Conservation (phyloP, 495 filamentous ascomycete species). For the Neurospora sublineolata region DNA sequence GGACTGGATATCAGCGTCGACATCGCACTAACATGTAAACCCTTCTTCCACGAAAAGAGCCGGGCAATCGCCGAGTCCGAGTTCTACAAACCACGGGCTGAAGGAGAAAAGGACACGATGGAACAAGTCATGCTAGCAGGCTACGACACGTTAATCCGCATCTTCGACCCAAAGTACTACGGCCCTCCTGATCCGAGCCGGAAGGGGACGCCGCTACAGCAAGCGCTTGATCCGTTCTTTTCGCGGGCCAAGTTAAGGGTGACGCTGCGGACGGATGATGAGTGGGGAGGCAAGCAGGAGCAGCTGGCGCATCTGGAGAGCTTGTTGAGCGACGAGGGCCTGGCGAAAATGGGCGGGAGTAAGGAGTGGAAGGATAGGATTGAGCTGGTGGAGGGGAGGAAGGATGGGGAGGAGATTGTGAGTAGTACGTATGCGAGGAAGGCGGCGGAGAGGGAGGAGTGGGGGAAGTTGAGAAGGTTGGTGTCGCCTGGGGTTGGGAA, state of each 20-base stretch:
- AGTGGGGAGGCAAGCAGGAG: slow-evolving; percentile 50
- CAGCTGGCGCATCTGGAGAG: slow-evolving; percentile 48
- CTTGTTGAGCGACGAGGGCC: slow-evolving; percentile 35
- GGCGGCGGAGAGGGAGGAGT: slow-evolving; percentile 42
- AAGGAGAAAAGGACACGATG: slow-evolving; percentile 7
- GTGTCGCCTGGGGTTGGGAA: slow-evolving; percentile 50
- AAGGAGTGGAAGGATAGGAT: slow-evolving; percentile 61
- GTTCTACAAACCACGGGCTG: slow-evolving; percentile 31
- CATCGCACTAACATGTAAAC: slow-evolving; percentile 68
- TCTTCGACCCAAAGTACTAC: slow-evolving; percentile 82
- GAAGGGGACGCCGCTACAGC: slow-evolving; percentile 20
- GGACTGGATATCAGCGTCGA: slow-evolving; percentile 43
- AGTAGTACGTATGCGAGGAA: slow-evolving; percentile 74
- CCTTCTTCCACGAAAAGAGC: slow-evolving; percentile 80
- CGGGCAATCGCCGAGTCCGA: slow-evolving; percentile 47
- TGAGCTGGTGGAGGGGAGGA: slow-evolving; percentile 52
- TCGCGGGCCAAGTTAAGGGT: slow-evolving; percentile 57
- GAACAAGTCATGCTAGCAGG: slow-evolving; percentile 74
- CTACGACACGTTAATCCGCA: slow-evolving; percentile 77
- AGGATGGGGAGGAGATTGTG: slow-evolving; percentile 43
- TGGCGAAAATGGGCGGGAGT: slow-evolving; percentile 47
- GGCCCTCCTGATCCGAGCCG: slow-evolving; percentile 20
- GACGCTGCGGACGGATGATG: slow-evolving; percentile 54
- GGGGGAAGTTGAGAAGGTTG: slow-evolving; percentile 45
- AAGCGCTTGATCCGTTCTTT: slow-evolving; percentile 57